Conservation (phyloP, 441 rosid species). For the Bruguiera hainesii region DNA sequence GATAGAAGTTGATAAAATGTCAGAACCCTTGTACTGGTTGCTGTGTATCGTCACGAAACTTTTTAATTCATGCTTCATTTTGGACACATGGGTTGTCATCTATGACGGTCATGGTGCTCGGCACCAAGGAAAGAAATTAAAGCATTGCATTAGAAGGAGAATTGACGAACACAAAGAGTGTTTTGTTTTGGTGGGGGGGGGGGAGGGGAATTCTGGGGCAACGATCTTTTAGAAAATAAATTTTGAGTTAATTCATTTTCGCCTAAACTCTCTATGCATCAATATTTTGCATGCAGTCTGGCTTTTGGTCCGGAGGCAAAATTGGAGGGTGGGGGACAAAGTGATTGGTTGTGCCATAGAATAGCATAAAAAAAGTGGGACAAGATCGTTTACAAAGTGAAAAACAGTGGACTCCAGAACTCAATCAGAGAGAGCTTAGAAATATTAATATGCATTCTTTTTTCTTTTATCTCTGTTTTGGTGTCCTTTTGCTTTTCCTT, state of each 20-base stretch:
- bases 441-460: neutral
- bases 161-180: conserved; percentile 6
- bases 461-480: neutral
- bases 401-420: neutral
- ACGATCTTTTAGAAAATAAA: neutral
- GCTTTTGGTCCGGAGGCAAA: no score
- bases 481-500: neutral
- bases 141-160: conserved; percentile 18
- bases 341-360: neutral
- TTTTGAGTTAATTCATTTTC: no score
- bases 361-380: neutral
- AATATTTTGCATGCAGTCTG: no score
- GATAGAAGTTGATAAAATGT: neutral
- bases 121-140: conserved; percentile 10
- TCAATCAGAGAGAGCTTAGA: neutral
- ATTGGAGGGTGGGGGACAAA: neutral
- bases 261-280: no score
- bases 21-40: neutral
- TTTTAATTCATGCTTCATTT: conserved; percentile 21
- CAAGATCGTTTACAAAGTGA: neutral
- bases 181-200: no score
- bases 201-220: conserved; percentile 5
- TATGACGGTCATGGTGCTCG: conserved; percentile 14
- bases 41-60: neutral
- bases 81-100: conserved; percentile 20